Evolutionary conservation across 1,284 basidiomycete genomes (phyloP).

Genomic region (Pholiota adiposa): DNA sequence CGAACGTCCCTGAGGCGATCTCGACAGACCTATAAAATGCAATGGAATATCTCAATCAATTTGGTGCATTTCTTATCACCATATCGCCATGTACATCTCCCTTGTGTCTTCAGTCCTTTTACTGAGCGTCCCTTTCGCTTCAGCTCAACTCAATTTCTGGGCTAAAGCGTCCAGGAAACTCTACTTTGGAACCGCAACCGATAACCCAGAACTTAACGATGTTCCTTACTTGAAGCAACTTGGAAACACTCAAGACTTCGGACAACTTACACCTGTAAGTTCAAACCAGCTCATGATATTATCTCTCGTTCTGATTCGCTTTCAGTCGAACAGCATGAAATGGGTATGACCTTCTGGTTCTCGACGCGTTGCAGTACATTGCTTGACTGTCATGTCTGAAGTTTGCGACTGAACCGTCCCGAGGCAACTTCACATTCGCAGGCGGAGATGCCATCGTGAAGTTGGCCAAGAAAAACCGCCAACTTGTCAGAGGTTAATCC

Average conservation of each 20-base stretch:
- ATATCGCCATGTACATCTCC: conserved; percentile 8
- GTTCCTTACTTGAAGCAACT: conserved; percentile 45
- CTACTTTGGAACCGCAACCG: conserved; percentile 9
- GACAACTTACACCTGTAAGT: conserved; percentile 48
- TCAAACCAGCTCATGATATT: not conserved
- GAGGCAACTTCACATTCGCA: conserved; percentile 50
- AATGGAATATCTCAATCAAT: not conserved
- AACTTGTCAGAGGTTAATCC: conserved; percentile 41
- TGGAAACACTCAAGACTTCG: conserved; percentile 48
- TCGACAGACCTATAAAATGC: not conserved
- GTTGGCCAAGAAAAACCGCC: conserved; percentile 45
- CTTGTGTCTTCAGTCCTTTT: conserved; percentile 2
- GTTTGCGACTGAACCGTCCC: conserved; percentile 49
- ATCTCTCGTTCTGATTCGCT: not conserved
- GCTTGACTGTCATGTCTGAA: not conserved
- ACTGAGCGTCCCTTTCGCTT: conserved; percentile 3
- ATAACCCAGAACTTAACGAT: conserved; percentile 46
- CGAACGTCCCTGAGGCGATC: not conserved
- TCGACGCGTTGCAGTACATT: not conserved
- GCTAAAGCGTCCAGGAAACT: conserved; percentile 6
- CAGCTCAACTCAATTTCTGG: conserved; percentile 7
- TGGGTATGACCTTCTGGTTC: conserved; percentile 43
- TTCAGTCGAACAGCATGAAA: conserved; percentile 53
- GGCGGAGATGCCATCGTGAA: conserved; percentile 49
- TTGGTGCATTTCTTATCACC: not conserved